These are phyloP conservation scores for Cladosporium oxysporum DNA, from an alignment of 2,329 filamentous ascomycete species.

Conservation along the genomic window DNA sequence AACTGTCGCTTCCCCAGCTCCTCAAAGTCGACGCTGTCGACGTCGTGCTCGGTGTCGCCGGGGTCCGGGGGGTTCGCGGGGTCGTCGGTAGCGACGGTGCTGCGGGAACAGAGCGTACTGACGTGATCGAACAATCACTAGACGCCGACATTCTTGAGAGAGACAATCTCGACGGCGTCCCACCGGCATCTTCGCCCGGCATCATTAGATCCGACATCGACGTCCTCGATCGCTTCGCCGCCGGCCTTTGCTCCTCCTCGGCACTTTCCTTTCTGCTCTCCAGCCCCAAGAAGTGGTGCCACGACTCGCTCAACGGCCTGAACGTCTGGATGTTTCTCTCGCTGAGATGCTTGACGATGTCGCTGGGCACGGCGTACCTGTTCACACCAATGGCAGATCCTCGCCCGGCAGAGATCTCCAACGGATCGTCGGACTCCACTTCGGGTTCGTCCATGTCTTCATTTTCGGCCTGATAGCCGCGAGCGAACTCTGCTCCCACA, in stretches of 20 bases:
- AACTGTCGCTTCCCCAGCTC: not conserved
- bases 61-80: not conserved
- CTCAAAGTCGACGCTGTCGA: not conserved
- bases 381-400: conserved; percentile 22
- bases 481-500: conserved; percentile 25
- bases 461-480: conserved; percentile 28
- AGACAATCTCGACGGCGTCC: not conserved
- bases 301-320: conserved; percentile 22
- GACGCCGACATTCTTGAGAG: not conserved
- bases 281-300: conserved; percentile 21
- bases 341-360: conserved; percentile 31
- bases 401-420: conserved; percentile 24
- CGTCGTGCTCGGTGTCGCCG: not conserved
- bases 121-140: not conserved
- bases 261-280: not conserved
- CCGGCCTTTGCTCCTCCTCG: not conserved
- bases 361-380: conserved; percentile 24
- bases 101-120: not conserved
- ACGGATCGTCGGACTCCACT: conserved; percentile 28
- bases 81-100: not conserved
- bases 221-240: conserved; percentile 9
- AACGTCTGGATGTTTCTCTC: conserved; percentile 27
- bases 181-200: not conserved
- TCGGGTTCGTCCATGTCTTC: conserved; percentile 28
- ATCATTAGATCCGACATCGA: not conserved